A percentile compares a stretch with the other conserved stretches of the same genome.
phyloP scores from a whole-genome alignment of 192 early-diverging fungal species.

The Umbelopsis sp. region DNA sequence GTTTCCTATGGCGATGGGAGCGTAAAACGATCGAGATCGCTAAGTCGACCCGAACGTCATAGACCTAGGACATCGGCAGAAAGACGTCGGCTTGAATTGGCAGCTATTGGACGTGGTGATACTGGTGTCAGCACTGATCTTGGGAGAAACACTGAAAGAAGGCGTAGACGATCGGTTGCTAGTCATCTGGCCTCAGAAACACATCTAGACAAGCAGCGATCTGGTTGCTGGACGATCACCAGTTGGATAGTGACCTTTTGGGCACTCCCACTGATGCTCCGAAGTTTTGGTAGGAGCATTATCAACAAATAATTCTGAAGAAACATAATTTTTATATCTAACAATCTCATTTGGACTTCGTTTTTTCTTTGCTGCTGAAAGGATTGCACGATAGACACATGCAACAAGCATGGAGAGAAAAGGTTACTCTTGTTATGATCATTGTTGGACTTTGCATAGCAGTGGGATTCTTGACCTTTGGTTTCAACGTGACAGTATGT shows the following conservation, averaged over 20 bases:
- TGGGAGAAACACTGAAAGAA: not conserved
- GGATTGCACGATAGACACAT: slow-evolving; percentile 43
- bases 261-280: slow-evolving; percentile 25
- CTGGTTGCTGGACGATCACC: slow-evolving; percentile 17
- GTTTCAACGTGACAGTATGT: slow-evolving; percentile 71
- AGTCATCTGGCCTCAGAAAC: not conserved
- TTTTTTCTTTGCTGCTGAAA: not conserved
- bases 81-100: not conserved
- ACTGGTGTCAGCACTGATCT: slow-evolving; percentile 1
- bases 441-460: slow-evolving; percentile 71
- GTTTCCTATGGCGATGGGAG: not conserved
- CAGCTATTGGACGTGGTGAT: slow-evolving; percentile 4
- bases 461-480: slow-evolving; percentile 87
- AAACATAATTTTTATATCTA: not conserved
- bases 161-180: not conserved
- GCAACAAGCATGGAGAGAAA: slow-evolving; percentile 89
- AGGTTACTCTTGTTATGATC: slow-evolving; percentile 83
- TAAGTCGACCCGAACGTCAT: slow-evolving; percentile 1
- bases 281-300: slow-evolving; percentile 20
- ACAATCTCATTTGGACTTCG: not conserved
- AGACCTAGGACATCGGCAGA: slow-evolving; percentile 1
- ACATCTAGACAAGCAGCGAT: not conserved
- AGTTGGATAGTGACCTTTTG: slow-evolving; percentile 31
- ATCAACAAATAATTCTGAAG: not conserved
- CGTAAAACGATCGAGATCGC: not conserved